Percentiles rank a stretch among this genome's conserved stretches.
These are phyloP conservation scores for Ophiostoma australiae DNA, from an alignment of 2,329 filamentous ascomycete species.

Conservation along the genomic window DNA sequence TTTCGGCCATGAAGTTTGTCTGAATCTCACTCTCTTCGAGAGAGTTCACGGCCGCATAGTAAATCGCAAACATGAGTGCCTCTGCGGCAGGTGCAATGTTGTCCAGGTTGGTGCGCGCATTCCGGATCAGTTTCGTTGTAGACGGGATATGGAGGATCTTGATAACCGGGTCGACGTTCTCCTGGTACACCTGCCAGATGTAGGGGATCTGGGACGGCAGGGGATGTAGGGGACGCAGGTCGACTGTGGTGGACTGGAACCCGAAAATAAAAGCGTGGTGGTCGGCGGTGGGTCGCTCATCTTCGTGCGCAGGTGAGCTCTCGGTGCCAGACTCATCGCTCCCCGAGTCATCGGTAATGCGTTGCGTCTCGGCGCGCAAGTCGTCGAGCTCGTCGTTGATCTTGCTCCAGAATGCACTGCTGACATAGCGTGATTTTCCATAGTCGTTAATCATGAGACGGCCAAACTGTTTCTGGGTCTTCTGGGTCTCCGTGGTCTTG, in stretches of 20 bases:
- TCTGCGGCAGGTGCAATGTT: slow-evolving; percentile 54
- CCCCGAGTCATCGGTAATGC: slow-evolving; percentile 44
- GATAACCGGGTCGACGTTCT: slow-evolving; percentile 47
- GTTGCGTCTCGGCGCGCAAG: slow-evolving; percentile 47
- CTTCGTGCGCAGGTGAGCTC: slow-evolving; percentile 45
- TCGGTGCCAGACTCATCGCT: slow-evolving; percentile 59
- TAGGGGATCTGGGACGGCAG: slow-evolving; percentile 53
- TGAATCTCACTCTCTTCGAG: slow-evolving; percentile 57
- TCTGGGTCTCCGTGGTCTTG: slow-evolving; percentile 40
- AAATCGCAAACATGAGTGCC: slow-evolving; percentile 60
- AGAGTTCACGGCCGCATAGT: slow-evolving; percentile 54
- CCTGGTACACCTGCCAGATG: slow-evolving; percentile 46
- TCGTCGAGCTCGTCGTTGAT: slow-evolving; percentile 61
- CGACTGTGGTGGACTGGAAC: slow-evolving; percentile 65
- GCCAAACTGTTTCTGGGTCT: slow-evolving; percentile 54
- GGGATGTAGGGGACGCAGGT: slow-evolving; percentile 47
- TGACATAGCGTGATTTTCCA: slow-evolving; percentile 66
- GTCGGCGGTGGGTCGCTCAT: slow-evolving; percentile 39
- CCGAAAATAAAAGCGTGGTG: slow-evolving; percentile 70
- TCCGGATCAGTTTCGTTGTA: slow-evolving; percentile 37
- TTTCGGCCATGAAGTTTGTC: slow-evolving; percentile 47
- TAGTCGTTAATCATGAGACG: slow-evolving; percentile 65
- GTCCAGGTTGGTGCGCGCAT: slow-evolving; percentile 53
- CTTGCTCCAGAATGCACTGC: slow-evolving; percentile 71
- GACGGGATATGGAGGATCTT: slow-evolving; percentile 46